phyloP scores from a whole-genome alignment of 768 basidiomycete genomes.

The Paxillus ammoniavirescens region DNA sequence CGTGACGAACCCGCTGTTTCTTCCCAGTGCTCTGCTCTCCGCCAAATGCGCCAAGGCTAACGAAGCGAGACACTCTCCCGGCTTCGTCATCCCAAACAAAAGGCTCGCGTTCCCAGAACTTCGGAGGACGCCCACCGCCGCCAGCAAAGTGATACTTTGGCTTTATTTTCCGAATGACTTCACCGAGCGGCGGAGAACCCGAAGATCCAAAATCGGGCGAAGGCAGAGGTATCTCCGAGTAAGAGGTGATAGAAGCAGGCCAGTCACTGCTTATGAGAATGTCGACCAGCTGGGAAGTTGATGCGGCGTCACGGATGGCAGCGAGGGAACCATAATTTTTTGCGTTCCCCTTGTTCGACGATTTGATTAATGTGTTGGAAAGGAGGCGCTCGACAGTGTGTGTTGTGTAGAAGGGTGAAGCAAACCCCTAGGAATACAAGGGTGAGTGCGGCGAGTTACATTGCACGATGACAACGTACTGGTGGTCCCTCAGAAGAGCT shows the following conservation, averaged over 20 bases:
- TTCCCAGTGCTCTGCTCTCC: slow-evolving; percentile 56
- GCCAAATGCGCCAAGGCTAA: slow-evolving; percentile 89
- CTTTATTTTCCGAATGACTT: slow-evolving; percentile 60
- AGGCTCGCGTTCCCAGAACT: slow-evolving; percentile 96
- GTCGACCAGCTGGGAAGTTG: slow-evolving; percentile 68
- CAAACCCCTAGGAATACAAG: slow-evolving; percentile 53
- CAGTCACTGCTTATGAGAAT: slow-evolving; percentile 80
- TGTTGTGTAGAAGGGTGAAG: slow-evolving; percentile 71
- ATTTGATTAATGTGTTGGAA: slow-evolving; percentile 62
- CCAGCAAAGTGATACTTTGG: slow-evolving; percentile 89
- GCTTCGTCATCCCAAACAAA: slow-evolving; percentile 78
- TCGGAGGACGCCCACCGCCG: slow-evolving; percentile 58
- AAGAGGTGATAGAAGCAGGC: slow-evolving; percentile 62
- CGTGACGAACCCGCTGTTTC: slow-evolving; percentile 76
- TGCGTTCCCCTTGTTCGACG: slow-evolving; percentile 38
- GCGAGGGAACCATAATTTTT: slow-evolving; percentile 65
- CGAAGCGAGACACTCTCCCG: slow-evolving; percentile 66
- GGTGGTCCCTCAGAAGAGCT: slow-evolving; percentile 59
- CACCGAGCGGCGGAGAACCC: slow-evolving; percentile 60
- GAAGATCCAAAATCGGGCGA: slow-evolving; percentile 39
- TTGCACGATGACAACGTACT: slow-evolving; percentile 38
- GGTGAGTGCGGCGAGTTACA: background rate
- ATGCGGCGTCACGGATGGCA: slow-evolving; percentile 58
- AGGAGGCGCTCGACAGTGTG: slow-evolving; percentile 71
- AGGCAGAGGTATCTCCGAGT: slow-evolving; percentile 56